Evolutionary conservation across 495 filamentous ascomycete genomes (phyloP).

Genomic region (Ascodesmis nigricans): DNA sequence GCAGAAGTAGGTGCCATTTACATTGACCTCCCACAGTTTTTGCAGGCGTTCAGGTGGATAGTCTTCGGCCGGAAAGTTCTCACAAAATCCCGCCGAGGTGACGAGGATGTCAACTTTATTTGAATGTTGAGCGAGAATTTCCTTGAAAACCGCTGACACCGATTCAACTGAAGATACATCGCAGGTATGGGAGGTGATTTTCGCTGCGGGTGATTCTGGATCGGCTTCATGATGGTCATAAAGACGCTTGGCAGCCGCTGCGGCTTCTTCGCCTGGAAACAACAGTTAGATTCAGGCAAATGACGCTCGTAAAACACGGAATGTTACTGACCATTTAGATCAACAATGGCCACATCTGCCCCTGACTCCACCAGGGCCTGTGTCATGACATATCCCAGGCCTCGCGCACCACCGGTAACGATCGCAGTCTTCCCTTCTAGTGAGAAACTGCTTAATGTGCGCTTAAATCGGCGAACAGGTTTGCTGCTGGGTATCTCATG

Average conservation of each 20-base stretch:
- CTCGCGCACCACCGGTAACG: slow-evolving; percentile 71
- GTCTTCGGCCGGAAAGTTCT: slow-evolving; percentile 76
- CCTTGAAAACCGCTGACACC: slow-evolving; percentile 45
- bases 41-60: slow-evolving; percentile 77
- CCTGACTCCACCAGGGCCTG: slow-evolving; percentile 72
- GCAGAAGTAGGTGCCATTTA: slow-evolving; percentile 61
- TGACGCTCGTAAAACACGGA: too few species aligned
- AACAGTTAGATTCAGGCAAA: slow-evolving; percentile 8
- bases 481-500: slow-evolving; percentile 39
- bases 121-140: slow-evolving; percentile 30
- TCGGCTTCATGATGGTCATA: slow-evolving; percentile 56
- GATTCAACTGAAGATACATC: slow-evolving; percentile 64
- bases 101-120: slow-evolving; percentile 61
- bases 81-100: slow-evolving; percentile 85
- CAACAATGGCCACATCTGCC: slow-evolving; percentile 75
- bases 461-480: slow-evolving; percentile 47
- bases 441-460: slow-evolving; percentile 52
- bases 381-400: slow-evolving; percentile 69
- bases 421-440: slow-evolving; percentile 56
- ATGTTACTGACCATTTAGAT: slow-evolving; percentile 77
- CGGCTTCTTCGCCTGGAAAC: slow-evolving; percentile 55
- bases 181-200: slow-evolving; percentile 69
- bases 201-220: slow-evolving; percentile 44
- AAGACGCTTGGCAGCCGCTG: slow-evolving; percentile 45
- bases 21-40: slow-evolving; percentile 86